A percentile compares a stretch with the other conserved stretches of the same genome.
phyloP scores from a whole-genome alignment of 2,329 filamentous ascomycete species.

The Scleromitrula shiraiana region DNA sequence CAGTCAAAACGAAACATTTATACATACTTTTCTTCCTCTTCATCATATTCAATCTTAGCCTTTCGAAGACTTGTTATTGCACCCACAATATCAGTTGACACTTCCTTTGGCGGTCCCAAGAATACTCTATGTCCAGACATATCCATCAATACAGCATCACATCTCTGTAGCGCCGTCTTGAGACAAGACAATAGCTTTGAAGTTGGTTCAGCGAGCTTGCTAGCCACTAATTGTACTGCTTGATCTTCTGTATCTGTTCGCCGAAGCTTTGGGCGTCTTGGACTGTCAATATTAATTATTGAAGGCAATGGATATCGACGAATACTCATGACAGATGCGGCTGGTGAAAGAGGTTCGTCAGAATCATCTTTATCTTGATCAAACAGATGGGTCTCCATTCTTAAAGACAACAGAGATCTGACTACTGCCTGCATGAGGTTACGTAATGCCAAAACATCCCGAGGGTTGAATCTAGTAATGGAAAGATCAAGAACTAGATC shows the following conservation, averaged over 20 bases:
- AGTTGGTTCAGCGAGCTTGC: constrained; percentile 39
- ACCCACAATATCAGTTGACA: constrained; percentile 37
- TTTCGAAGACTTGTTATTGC: constrained; percentile 35
- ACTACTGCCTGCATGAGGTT: constrained; percentile 49
- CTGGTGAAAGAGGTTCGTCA: constrained; percentile 1
- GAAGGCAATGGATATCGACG: constrained; percentile 2
- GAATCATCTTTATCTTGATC: constrained; percentile 21
- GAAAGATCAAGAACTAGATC: constrained; percentile 51
- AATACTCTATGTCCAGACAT: constrained; percentile 42
- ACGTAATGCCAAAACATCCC: constrained; percentile 42
- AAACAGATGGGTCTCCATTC: constrained; percentile 41
- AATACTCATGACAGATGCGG: neutral
- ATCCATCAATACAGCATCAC: constrained; percentile 46
- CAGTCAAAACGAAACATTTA: neutral
- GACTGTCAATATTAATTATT: constrained; percentile 31
- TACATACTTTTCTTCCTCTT: constrained; percentile 33
- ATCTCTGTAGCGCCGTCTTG: constrained; percentile 36
- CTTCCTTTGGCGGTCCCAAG: constrained; percentile 36
- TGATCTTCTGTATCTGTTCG: constrained; percentile 24
- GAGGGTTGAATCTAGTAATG: constrained; percentile 43
- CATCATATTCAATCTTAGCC: constrained; percentile 39
- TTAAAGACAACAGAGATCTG: constrained; percentile 44
- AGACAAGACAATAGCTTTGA: constrained; percentile 40
- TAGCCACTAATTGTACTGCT: constrained; percentile 27
- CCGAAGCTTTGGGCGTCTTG: constrained; percentile 19